phyloP scores from a whole-genome alignment of 805 yeast genomes.

The Blastobotrys chiropterorum region DNA sequence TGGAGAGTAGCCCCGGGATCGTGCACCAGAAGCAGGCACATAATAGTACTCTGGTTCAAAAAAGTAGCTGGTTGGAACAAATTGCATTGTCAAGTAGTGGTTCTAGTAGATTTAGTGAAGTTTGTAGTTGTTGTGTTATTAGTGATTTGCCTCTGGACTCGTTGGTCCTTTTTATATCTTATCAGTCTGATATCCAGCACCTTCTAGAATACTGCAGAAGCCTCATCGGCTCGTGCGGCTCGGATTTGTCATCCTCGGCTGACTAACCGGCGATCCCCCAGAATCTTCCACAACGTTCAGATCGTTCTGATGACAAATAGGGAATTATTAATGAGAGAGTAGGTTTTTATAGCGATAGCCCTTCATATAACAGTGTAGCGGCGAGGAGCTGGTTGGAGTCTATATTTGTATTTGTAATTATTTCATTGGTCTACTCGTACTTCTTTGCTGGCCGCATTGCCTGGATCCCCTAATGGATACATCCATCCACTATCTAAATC shows the following conservation, averaged over 20 bases:
- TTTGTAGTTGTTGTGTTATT: too few species aligned
- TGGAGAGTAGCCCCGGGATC: conserved; percentile 4
- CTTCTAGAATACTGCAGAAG: neutral
- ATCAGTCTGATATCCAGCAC: neutral
- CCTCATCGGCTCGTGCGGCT: neutral
- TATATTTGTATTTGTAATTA: neutral
- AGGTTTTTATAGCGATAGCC: too few species aligned
- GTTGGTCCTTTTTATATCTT: neutral
- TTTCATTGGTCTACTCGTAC: too few species aligned
- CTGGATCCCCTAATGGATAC: too few species aligned
- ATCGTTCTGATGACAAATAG: too few species aligned
- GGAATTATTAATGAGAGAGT: too few species aligned
- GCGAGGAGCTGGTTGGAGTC: too few species aligned
- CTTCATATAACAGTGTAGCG: neutral
- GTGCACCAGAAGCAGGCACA: neutral
- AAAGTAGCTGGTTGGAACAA: conserved; percentile 5
- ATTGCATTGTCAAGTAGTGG: conserved; percentile 8
- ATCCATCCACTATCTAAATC: too few species aligned
- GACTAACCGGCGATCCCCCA: conserved; percentile 1
- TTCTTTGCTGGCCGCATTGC: too few species aligned
- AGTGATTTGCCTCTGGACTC: too few species aligned
- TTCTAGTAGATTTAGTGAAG: too few species aligned
- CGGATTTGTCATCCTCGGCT: neutral
- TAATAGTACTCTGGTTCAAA: conserved; percentile 1
- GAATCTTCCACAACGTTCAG: neutral